phyloP scores from a whole-genome alignment of 192 early-diverging fungal species.

The Geosiphon pyriformis region DNA sequence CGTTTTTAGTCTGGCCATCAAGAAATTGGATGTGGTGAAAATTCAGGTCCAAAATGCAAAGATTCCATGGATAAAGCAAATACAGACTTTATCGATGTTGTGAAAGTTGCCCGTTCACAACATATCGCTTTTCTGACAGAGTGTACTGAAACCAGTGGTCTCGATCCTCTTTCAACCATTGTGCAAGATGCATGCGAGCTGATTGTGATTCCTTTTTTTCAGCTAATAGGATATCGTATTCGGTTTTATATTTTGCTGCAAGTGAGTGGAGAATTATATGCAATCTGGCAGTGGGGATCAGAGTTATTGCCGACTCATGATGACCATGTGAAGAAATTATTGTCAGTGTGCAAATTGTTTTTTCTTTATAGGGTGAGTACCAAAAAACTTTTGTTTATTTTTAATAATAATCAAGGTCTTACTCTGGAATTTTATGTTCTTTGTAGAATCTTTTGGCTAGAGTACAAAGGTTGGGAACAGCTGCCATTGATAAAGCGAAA shows the following conservation, averaged over 20 bases:
- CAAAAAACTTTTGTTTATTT: too few relatives aligned
- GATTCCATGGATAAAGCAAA: constrained; percentile 8
- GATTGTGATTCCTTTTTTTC: constrained; percentile 20
- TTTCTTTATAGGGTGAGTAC: too few relatives aligned
- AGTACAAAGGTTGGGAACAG: too few relatives aligned
- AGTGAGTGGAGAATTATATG: constrained; percentile 17
- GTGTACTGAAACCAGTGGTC: constrained; percentile 15
- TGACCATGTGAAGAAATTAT: too few relatives aligned
- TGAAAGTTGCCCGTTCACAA: constrained; percentile 18
- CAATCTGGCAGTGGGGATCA: not conserved
- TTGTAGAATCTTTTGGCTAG: too few relatives aligned
- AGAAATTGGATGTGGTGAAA: constrained; percentile 21
- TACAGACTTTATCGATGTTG: constrained; percentile 9
- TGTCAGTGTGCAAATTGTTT: too few relatives aligned
- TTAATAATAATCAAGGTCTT: too few relatives aligned
- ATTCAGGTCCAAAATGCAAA: constrained; percentile 14
- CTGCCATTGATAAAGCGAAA: too few relatives aligned
- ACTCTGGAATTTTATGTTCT: too few relatives aligned
- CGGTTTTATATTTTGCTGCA: constrained; percentile 25
- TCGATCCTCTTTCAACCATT: constrained; percentile 12
- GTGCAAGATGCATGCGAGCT: constrained; percentile 6
- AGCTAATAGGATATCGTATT: constrained; percentile 15
- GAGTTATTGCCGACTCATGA: too few relatives aligned
- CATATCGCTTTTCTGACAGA: constrained; percentile 7
- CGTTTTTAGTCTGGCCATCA: not conserved